Percentiles rank a stretch among this genome's conserved stretches.
Evolutionary conservation across 495 filamentous ascomycete species (phyloP).

Genomic region (Penicillium salamii): DNA sequence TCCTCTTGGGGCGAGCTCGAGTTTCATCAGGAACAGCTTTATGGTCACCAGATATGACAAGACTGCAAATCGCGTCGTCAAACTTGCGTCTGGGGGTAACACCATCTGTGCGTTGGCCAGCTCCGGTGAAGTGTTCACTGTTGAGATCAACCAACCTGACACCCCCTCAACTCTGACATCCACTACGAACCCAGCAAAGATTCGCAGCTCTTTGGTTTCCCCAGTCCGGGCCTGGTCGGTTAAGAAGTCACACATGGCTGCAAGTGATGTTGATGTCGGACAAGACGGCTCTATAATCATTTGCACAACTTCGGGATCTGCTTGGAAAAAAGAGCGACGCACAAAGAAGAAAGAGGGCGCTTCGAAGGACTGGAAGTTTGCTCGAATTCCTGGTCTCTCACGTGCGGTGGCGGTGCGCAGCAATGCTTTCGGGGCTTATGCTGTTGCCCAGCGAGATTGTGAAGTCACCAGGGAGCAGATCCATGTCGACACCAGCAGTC

Average conservation of each 20-base stretch:
- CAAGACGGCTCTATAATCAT: constrained; percentile 95
- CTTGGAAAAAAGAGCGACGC: constrained; percentile 83
- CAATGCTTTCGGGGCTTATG: constrained; percentile 84
- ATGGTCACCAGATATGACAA: constrained; percentile 66
- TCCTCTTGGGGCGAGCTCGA: constrained; percentile 68
- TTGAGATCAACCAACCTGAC: constrained; percentile 66
- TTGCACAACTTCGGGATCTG: constrained; percentile 85
- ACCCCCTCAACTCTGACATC: constrained; percentile 58
- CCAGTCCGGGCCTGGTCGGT: constrained; percentile 80
- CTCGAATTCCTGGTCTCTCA: constrained; percentile 81
- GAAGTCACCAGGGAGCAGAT: constrained; percentile 78
- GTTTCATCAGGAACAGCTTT: constrained; percentile 63
- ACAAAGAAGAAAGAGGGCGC: constrained; percentile 72
- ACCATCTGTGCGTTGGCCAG: constrained; percentile 83
- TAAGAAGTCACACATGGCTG: constrained; percentile 79
- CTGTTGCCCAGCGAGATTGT: constrained; percentile 81
- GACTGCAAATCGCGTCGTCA: constrained; percentile 60
- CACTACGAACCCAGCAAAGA: constrained; percentile 86
- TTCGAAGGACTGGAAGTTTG: constrained; percentile 83
- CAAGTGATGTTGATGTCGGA: constrained; percentile 79
- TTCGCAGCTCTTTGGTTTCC: constrained; percentile 68
- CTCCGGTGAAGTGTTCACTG: constrained; percentile 81
- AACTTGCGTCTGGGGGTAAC: constrained; percentile 80
- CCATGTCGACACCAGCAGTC: constrained; percentile 53
- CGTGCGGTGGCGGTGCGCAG: constrained; percentile 79